Evolutionary conservation across 805 yeast species (phyloP), one percentile per base, ranked within the genome.

Genomic region (Candida maltosa): DNA sequence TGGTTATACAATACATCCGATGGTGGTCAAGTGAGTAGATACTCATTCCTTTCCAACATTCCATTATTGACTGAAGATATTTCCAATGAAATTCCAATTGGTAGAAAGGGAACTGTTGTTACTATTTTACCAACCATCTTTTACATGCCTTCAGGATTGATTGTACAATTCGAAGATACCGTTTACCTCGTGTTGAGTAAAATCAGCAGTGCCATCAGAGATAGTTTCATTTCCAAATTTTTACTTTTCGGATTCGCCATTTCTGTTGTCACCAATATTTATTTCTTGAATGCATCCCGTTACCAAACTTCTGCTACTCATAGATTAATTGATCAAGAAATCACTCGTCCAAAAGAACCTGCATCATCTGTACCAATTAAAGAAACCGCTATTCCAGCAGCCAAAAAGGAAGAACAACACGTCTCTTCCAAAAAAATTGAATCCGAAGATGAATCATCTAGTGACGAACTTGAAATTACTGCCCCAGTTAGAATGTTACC

Each of bases 261-360:
- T 44, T 84, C 95, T 45, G 75, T 87, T 37, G 79, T 83, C 5
- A 79, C 86, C 44, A 93, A 93, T 56, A 78, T 84, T 33, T 91
- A 89, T 58, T 71, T 93, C 46, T 73, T 91, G 56, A 87, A 87
- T 51, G 93, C 87, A 38, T 83, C 95, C n/a, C 75, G 85, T 57
- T 69, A 73, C 35, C 85, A 83, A 47, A 68, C 76, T 6, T 59
- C 65, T 38, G 60, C 75, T 35, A 55, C 66, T 23, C 56, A 60
- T 37, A 56, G 57, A 33, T 61, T 65, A 61, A 56, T 68, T 33
- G 66, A 60, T 40, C 44, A 71, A 29, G 69, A 61, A 44, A 52
- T 63, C 14, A 44, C 65, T 5, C 55, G 58, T 37, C 62, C 69
- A 15, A 48, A 47, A 30, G 34, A 38, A 45, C 48, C 14, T 17